Base-by-base conservation (phyloP, 306 rosid species). In the Mucuna pruriens region DNA sequence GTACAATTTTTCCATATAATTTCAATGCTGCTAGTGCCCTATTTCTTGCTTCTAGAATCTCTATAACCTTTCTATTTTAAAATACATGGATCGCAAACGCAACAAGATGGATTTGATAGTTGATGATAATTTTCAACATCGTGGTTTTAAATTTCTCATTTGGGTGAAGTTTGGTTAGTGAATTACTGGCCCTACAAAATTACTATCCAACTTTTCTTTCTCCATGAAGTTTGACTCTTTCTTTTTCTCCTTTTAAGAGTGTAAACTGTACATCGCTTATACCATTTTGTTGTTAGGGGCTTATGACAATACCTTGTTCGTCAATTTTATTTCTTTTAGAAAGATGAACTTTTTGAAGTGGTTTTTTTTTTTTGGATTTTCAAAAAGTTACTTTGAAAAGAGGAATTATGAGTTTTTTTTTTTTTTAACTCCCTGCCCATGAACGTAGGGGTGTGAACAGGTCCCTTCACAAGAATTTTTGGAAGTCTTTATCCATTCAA, bases 31-130 rank as follows among this genome's bases (percentile, higher is more conserved):
- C 16, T 48, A 63, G 36, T 51, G 60, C 33, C 64, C 68, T 83
- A 67, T 78, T 87, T 71, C 54, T 75, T 85, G 16, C 71, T 85
- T 83, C 83, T 82, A 87, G 87, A 85, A 81, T 69, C 29, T 44
- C 45, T 26, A 71, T 8, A 15, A 22, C 44, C 63, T 42, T 72
- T 10, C 19, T 19, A 36, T 48, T 85, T 76, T 44, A 69, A 25
- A 46, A 45, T 65, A 34, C 46, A 8, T 4, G 31, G 42, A 64
- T 38, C 57, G 46, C 72, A 75, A 67, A 23, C 64, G 39, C 67
- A 23, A 68, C 38, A 26, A 60, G 38, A 83, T 39, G 82, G 76
- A 80, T 49, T 83, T 68, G 83, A 88, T 48, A 58, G 7, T 61
- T 60, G 29, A 46, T 64, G 6, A 72, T 31, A 19, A 79, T 52